phyloP scores from a whole-genome alignment of 345 rosid species.

The Boechera stricta region DNA sequence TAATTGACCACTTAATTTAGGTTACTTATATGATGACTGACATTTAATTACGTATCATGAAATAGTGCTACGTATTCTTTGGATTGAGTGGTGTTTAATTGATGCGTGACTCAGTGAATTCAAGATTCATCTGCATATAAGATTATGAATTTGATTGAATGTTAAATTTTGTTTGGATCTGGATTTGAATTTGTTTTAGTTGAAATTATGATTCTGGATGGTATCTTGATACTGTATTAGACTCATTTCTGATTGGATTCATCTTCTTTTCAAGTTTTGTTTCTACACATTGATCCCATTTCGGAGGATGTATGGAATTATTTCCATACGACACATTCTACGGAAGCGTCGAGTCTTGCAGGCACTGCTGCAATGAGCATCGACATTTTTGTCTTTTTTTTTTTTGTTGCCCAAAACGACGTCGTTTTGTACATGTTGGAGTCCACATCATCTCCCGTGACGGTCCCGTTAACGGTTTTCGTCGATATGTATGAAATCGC shows the following conservation, averaged over 20 bases:
- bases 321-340: constrained; percentile 33
- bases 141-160: constrained; percentile 11
- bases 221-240: neutral
- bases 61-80: no score
- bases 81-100: neutral
- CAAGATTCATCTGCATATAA: neutral
- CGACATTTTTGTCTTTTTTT: no score
- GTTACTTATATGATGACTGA: no score
- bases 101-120: neutral
- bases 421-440: no score
- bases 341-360: constrained; percentile 49
- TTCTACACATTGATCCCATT: constrained; percentile 10
- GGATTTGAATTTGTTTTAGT: neutral
- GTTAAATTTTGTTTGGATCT: constrained; percentile 1
- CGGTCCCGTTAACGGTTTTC: no score
- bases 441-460: no score
- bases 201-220: neutral
- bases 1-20: no score
- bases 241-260: neutral
- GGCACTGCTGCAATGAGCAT: no score
- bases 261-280: neutral
- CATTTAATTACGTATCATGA: no score
- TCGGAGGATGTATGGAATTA: neutral
- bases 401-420: no score
- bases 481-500: no score